phyloP scores from a whole-genome alignment of 805 yeast genomes.

The Kurtzmaniella fragi region DNA sequence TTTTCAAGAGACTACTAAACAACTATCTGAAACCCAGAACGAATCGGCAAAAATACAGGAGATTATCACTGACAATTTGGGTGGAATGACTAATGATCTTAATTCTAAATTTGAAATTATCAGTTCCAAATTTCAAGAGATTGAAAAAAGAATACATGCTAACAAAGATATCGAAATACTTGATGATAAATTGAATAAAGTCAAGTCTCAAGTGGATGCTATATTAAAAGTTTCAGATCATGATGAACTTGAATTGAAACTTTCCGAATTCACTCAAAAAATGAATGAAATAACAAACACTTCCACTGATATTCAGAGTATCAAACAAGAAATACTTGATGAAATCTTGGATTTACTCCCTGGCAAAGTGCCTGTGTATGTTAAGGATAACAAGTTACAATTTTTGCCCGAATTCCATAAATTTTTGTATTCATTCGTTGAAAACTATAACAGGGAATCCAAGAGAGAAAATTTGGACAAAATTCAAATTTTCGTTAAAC shows the following conservation, averaged over 20 bases:
- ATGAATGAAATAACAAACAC: constrained; percentile 10
- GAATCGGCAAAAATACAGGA: constrained; percentile 16
- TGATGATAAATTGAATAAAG: constrained; percentile 8
- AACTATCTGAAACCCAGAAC: constrained; percentile 11
- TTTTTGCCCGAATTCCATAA: constrained; percentile 35
- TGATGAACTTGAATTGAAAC: constrained; percentile 9
- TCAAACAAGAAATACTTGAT: constrained; percentile 13
- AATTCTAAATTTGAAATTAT: constrained; percentile 13
- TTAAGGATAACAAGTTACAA: constrained; percentile 29
- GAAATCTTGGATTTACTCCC: constrained; percentile 21
- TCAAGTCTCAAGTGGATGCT: constrained; percentile 8
- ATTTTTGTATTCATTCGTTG: constrained; percentile 27
- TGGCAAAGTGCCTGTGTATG: constrained; percentile 25
- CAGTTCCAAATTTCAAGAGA: constrained; percentile 7
- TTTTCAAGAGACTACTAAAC: constrained; percentile 5
- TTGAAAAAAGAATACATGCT: constrained; percentile 1
- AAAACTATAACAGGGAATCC: constrained; percentile 15
- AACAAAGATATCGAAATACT: constrained; percentile 7
- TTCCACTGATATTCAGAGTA: constrained; percentile 8
- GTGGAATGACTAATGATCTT: constrained; percentile 9
- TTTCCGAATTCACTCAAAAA: constrained; percentile 13
- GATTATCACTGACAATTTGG: constrained; percentile 12
- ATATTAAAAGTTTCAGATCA: constrained; percentile 9
- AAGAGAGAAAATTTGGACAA: neutral
- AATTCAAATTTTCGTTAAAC: constrained; percentile 1